Conservation (phyloP, 345 rosid genomes). For the Aquilaria yunnanensis region DNA sequence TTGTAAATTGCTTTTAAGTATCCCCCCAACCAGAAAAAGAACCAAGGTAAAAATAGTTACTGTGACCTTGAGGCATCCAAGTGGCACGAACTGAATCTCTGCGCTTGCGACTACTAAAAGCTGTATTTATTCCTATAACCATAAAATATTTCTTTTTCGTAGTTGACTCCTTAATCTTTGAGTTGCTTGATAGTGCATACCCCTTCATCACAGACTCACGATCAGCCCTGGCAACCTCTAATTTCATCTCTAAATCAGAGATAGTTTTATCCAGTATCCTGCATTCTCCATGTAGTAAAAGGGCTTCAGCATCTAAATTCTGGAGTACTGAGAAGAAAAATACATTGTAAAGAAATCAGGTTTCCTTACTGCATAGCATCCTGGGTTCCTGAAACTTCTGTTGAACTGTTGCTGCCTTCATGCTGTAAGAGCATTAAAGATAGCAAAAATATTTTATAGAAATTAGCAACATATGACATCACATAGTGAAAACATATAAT, state of each 20-base stretch:
- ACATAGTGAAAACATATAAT: too few relatives aligned
- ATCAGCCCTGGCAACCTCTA: slow-evolving; percentile 38
- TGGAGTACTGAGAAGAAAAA: not conserved
- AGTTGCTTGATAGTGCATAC: slow-evolving; percentile 14
- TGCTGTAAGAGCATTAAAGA: slow-evolving; percentile 26
- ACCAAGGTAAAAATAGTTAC: not conserved
- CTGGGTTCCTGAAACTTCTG: slow-evolving; percentile 17
- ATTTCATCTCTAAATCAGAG: slow-evolving; percentile 38
- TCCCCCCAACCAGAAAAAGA: too few relatives aligned
- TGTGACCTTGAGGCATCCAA: slow-evolving; percentile 92
- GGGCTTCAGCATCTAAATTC: not conserved
- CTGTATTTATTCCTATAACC: slow-evolving; percentile 89
- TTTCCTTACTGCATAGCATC: slow-evolving; percentile 28
- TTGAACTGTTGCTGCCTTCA: slow-evolving; percentile 24
- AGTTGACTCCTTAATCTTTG: slow-evolving; percentile 10
- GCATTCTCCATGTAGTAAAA: slow-evolving; percentile 16
- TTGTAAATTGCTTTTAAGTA: too few relatives aligned
- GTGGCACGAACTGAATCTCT: slow-evolving; percentile 84
- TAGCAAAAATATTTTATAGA: slow-evolving; percentile 13
- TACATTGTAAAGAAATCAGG: slow-evolving; percentile 1
- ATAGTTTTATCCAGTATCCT: slow-evolving; percentile 42
- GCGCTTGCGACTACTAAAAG: slow-evolving; percentile 73
- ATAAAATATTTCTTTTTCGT: slow-evolving; percentile 49
- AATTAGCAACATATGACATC: slow-evolving; percentile 8
- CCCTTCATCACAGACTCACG: slow-evolving; percentile 22